phyloP scores from a whole-genome alignment of 2,329 filamentous ascomycete genomes.

The Venturiaceae sp. region DNA sequence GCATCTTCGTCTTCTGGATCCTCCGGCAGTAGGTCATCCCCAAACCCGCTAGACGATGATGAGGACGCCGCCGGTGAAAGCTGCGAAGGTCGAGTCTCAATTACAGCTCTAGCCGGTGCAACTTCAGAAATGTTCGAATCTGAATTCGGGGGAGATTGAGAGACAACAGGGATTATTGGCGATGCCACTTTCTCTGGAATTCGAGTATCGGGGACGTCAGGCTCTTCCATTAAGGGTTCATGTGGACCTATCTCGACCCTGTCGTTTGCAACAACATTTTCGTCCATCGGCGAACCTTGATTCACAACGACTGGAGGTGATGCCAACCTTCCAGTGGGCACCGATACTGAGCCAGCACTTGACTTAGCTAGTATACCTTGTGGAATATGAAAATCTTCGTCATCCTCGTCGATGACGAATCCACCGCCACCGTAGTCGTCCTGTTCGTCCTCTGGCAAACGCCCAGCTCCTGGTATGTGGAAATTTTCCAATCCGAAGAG shows the following conservation, averaged over 20 bases:
- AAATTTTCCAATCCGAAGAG: not conserved
- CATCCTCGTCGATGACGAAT: not conserved
- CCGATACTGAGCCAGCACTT: too few species aligned
- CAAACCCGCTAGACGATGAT: slow-evolving; percentile 27
- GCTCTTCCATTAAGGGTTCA: too few species aligned
- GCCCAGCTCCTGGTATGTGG: not conserved
- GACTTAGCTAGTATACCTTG: too few species aligned
- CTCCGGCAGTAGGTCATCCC: slow-evolving; percentile 45
- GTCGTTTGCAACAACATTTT: too few species aligned
- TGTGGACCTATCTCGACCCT: too few species aligned
- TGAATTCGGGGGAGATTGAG: not conserved
- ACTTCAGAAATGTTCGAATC: not conserved
- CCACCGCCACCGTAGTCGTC: not conserved
- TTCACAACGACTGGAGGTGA: too few species aligned
- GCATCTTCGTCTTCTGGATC: slow-evolving; percentile 58
- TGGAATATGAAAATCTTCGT: not conserved
- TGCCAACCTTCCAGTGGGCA: too few species aligned
- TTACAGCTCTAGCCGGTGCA: not conserved
- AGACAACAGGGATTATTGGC: too few species aligned
- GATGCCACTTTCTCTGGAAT: too few species aligned
- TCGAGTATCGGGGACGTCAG: too few species aligned
- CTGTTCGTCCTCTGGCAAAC: not conserved
- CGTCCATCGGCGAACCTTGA: too few species aligned
- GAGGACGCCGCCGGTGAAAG: not conserved
- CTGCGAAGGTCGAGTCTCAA: not conserved